phyloP scores from a whole-genome alignment of 352 stramenopile genomes.

The Halophytophthora batemanensis region DNA sequence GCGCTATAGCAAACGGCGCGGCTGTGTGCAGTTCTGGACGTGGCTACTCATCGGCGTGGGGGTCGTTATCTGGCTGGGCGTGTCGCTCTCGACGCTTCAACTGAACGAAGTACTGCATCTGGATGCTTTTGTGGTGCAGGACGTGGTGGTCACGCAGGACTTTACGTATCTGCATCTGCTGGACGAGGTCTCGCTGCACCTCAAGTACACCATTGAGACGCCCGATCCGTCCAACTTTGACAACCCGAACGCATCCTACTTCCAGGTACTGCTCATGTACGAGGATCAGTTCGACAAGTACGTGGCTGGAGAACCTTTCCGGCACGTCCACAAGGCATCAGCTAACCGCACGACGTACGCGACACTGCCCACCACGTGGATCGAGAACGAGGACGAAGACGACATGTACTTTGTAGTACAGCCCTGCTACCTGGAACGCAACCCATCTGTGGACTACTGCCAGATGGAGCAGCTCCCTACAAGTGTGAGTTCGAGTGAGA shows the following conservation, averaged over 20 bases:
- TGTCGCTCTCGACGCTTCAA: constrained; percentile 32
- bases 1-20: constrained; percentile 31
- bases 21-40: constrained; percentile 34
- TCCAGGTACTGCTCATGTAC: constrained; percentile 54
- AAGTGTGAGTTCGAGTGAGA: constrained; percentile 34
- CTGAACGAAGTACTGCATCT: constrained; percentile 66
- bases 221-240: constrained; percentile 12
- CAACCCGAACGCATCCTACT: constrained; percentile 26
- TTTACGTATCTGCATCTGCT: constrained; percentile 59
- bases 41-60: constrained; percentile 35
- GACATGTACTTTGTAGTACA: constrained; percentile 67
- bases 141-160: constrained; percentile 49
- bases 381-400: constrained; percentile 44
- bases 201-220: constrained; percentile 52
- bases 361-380: constrained; percentile 38
- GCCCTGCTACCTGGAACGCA: constrained; percentile 35
- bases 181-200: constrained; percentile 56
- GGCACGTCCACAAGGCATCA: constrained; percentile 33
- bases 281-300: constrained; percentile 56
- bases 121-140: constrained; percentile 49
- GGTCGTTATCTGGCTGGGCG: constrained; percentile 25
- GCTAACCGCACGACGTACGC: constrained; percentile 47
- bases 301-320: constrained; percentile 38
- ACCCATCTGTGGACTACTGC: constrained; percentile 36
- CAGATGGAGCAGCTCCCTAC: constrained; percentile 32